Base-by-base conservation (phyloP, 768 basidiomycete genomes). In the Filobasidium wieringae region DNA sequence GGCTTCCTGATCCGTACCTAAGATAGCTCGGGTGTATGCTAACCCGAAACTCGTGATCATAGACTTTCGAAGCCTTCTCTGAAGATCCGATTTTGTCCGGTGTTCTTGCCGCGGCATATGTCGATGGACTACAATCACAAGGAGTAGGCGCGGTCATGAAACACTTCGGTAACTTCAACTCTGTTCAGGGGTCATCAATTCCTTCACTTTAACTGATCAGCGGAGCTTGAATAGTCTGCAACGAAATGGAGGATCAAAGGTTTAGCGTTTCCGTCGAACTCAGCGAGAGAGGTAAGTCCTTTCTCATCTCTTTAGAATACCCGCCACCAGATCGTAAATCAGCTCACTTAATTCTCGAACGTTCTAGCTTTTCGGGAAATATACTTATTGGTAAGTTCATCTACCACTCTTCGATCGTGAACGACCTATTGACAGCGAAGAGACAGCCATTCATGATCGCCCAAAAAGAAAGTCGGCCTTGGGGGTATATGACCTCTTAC, bases 81-180 rank as follows among this genome's bases (percentile, higher is more conserved):
- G 83, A 85, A 66, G 84, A 85, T 69, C 83, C 84, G 24, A 78
- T 80, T 66, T 75, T 84, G 8, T 84, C 82, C 29, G 84, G 71
- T 11, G 78, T 74, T 8, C 72, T 85, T 67, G 78, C 83, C 2
- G 80, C 82, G 31, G 80, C 83, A 4, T 85, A 84, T 68, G 78
- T 86, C 30, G 80, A 82, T 41, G 84, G 85, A 14, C 72, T 87
- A 11, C 85, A 87, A 66, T 76, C 77, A 4, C 74, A 81, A 53
- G 82, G 82, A n/a, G 81, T 86, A 26, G 78, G 82, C 45, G 81
- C 84, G 0, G 79, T 81, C 12, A 85, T 87, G 70, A 86, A 87
- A 67, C 85, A 86, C 66, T 84, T 84, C 57, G 82, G 83, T n/a
- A 81, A 80, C n/a, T 88, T 88, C 65, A 86, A 88, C 75, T 87